phyloP scores from a whole-genome alignment of 2,329 filamentous ascomycete species.

The Fonsecaea erecta region DNA sequence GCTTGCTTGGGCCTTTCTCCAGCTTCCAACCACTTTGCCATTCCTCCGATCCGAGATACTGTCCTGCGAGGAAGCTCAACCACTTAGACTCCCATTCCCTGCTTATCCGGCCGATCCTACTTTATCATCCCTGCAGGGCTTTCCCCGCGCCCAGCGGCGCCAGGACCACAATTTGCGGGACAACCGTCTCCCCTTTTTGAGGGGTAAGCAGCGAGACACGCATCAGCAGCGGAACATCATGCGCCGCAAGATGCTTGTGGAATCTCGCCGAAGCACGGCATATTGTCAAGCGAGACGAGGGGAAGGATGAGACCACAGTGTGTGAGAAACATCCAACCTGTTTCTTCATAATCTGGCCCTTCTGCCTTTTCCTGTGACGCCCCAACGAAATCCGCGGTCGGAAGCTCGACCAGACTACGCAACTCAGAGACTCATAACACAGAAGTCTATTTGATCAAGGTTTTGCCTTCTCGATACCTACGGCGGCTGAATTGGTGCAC shows the following conservation, averaged over 20 bases:
- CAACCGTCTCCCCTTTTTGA: constrained; percentile 19
- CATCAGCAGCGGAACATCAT: constrained; percentile 2
- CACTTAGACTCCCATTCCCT: background rate
- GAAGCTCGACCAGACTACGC: background rate
- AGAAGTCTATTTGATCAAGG: background rate
- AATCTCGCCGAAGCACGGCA: constrained; percentile 24
- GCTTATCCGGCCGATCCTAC: constrained; percentile 4
- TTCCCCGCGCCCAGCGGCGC: constrained; percentile 22
- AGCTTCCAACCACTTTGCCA: background rate
- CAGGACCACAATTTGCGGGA: constrained; percentile 16
- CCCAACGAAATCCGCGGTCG: background rate
- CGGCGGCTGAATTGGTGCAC: background rate
- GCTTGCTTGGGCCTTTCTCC: background rate
- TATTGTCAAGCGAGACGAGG: background rate
- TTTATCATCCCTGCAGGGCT: constrained; percentile 1
- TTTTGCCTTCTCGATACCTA: background rate
- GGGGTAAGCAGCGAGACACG: constrained; percentile 18
- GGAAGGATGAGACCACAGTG: background rate
- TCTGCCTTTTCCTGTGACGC: background rate
- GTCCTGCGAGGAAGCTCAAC: background rate
- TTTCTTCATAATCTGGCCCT: background rate
- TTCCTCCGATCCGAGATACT: background rate
- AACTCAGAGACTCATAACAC: background rate
- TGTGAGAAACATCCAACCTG: background rate
- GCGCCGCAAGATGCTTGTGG: constrained; percentile 18